Base-by-base conservation (phyloP, 2,329 filamentous ascomycete species). In the Capronia coronata region DNA sequence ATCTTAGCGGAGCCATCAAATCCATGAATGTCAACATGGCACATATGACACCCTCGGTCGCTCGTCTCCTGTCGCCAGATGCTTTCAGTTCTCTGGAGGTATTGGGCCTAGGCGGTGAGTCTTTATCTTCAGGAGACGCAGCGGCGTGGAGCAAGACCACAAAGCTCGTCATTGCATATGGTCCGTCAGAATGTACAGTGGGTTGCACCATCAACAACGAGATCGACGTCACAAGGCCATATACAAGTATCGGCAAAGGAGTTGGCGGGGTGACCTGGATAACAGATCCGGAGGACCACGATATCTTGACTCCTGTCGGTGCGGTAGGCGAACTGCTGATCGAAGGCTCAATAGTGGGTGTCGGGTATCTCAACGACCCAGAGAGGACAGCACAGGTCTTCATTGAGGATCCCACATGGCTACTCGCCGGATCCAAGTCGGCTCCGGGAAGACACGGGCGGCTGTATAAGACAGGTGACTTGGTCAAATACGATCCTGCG, bases 1-100 rank as follows among this genome's bases (percentile, higher is more conserved):
- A 71, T 49, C 58, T 82, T 2, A 64, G 69, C 1, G 73, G 70
- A 1, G 72, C 71, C 0, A 75, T 82, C 23, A 68, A 69, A 4
- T 63, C 70, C 0, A 75, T 77, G 68, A 63, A 72, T 13, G 74
- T 74, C 23, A 77, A 71, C 41, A 75, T 72, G 68, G 74, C 72
- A 2, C 73, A 77, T 57, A 71, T 81, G 55, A 83, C 82, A 0
- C 77, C 80, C 1, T 71, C 78, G 0, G 71, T 84, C n/a, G 77
- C 78, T 1, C 67, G 69, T 16, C 67, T 72, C 1, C 50, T 78
- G 1, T 64, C 68, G 7, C 72, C 71, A 0, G 62, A 66, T 29
- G 66, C 65, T 10, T 67, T 77, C 1, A 71, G 72, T 1, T 67
- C 64, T 0, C 57, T 78, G 29, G 70, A 66, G 45, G 66, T 65